Conservation (phyloP, 495 filamentous ascomycete species). For the Penicillium angulare region DNA sequence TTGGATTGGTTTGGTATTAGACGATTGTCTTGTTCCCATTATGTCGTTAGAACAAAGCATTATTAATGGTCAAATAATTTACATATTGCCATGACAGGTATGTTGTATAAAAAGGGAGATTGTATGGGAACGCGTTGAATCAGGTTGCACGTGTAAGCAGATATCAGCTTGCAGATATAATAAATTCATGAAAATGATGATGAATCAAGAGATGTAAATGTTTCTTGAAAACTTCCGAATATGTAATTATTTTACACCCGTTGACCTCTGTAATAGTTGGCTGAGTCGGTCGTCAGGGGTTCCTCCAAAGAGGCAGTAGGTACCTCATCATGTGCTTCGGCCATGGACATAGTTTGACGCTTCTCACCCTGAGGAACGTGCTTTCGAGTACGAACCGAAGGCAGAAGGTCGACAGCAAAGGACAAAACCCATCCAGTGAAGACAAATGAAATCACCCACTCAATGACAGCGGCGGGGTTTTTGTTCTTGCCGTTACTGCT, state of each 20-base stretch:
- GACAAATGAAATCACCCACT: conserved; percentile 86
- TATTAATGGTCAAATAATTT: too few species aligned
- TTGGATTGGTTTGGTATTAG: background rate
- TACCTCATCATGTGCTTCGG: conserved; percentile 6
- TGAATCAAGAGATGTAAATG: background rate
- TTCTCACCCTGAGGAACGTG: conserved; percentile 49
- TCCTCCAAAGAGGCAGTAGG: conserved; percentile 28
- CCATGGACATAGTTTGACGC: conserved; percentile 19
- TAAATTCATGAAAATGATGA: background rate
- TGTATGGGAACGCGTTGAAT: background rate
- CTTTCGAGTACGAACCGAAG: conserved; percentile 66
- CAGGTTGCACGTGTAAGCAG: background rate
- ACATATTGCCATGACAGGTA: background rate
- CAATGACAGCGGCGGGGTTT: conserved; percentile 60
- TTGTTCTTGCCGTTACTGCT: conserved; percentile 38
- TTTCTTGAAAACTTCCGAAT: too few species aligned
- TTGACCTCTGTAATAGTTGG: conserved; percentile 15
- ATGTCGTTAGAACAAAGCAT: too few species aligned
- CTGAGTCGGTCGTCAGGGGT: conserved; percentile 39
- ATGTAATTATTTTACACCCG: background rate
- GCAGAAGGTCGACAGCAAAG: conserved; percentile 84
- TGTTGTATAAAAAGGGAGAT: background rate
- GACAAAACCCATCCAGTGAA: conserved; percentile 89
- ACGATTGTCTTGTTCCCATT: too few species aligned
- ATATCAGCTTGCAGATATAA: background rate